Conservation (phyloP, 345 rosid species). For the Citrus cavaleriei region DNA sequence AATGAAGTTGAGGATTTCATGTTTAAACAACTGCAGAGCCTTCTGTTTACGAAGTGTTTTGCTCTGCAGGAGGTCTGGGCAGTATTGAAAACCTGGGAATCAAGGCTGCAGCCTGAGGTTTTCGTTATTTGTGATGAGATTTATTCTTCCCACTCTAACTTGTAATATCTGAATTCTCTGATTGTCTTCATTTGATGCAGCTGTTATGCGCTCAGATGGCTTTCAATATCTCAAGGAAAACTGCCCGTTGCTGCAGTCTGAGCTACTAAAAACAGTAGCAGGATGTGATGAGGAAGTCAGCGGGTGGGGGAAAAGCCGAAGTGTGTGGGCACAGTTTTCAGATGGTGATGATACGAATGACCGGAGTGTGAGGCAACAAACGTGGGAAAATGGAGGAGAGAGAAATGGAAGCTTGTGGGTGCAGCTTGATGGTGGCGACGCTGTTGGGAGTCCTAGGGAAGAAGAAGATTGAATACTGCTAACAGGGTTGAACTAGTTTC, state of each 20-base stretch:
- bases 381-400: conserved; percentile 68
- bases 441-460: conserved; percentile 36
- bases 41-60: conserved; percentile 21
- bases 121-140: conserved; percentile 7
- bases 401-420: conserved; percentile 65
- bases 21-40: conserved; percentile 14
- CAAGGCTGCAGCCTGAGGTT: conserved; percentile 26
- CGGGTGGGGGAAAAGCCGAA: conserved; percentile 57
- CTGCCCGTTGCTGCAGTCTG: conserved; percentile 65
- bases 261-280: conserved; percentile 67
- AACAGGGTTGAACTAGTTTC: neutral
- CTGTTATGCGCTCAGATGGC: conserved; percentile 72
- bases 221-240: conserved; percentile 64
- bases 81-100: conserved; percentile 23
- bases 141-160: neutral
- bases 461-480: conserved; percentile 34
- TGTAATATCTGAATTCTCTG: neutral
- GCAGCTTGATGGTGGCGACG: conserved; percentile 48
- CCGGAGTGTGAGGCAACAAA: conserved; percentile 48
- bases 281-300: conserved; percentile 68
- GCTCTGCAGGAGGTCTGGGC: conserved; percentile 27
- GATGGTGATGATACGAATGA: conserved; percentile 66
- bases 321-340: conserved; percentile 66
- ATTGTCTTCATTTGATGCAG: conserved; percentile 31
- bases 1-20: conserved; percentile 13